These are phyloP conservation scores for Stylonectria norvegica DNA, from an alignment of 2,329 filamentous ascomycete genomes.

Conservation along the genomic window DNA sequence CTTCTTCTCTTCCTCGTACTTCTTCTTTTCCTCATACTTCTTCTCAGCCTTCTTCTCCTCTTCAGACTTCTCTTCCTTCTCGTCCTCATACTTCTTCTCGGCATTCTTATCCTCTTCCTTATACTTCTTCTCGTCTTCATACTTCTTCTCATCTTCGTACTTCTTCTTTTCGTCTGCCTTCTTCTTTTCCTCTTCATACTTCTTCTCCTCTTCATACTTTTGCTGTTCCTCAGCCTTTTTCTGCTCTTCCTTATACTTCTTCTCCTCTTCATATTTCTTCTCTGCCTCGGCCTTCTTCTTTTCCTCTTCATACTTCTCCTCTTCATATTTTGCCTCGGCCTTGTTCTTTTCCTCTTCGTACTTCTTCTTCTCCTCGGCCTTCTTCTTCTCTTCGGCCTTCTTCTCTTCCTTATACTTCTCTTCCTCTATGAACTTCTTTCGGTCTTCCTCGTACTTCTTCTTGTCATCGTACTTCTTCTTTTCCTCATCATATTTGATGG, in stretches of 20 bases:
- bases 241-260: too few species aligned
- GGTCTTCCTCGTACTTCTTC: constrained; percentile 1
- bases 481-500: constrained; percentile 5
- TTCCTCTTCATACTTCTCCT: constrained; percentile 8
- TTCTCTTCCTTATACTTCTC: constrained; percentile 6
- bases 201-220: constrained; percentile 7
- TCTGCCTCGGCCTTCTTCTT: not conserved
- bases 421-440: constrained; percentile 4
- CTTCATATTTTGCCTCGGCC: constrained; percentile 6
- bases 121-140: constrained; percentile 9
- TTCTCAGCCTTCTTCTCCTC: constrained; percentile 10
- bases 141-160: constrained; percentile 5
- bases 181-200: constrained; percentile 6
- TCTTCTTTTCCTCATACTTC: constrained; percentile 5
- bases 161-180: constrained; percentile 2
- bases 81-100: constrained; percentile 4
- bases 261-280: too few species aligned
- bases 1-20: constrained; percentile 6
- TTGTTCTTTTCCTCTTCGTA: constrained; percentile 11
- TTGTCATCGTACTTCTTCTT: constrained; percentile 9
- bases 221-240: constrained; percentile 9
- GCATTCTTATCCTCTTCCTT: constrained; percentile 2
- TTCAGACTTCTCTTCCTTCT: constrained; percentile 6
- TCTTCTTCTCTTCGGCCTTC: constrained; percentile 9
- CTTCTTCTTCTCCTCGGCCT: constrained; percentile 5